These are phyloP conservation scores for Solanum pinnatisectum DNA, from an alignment of 257 asterid species.

Conservation along the genomic window DNA sequence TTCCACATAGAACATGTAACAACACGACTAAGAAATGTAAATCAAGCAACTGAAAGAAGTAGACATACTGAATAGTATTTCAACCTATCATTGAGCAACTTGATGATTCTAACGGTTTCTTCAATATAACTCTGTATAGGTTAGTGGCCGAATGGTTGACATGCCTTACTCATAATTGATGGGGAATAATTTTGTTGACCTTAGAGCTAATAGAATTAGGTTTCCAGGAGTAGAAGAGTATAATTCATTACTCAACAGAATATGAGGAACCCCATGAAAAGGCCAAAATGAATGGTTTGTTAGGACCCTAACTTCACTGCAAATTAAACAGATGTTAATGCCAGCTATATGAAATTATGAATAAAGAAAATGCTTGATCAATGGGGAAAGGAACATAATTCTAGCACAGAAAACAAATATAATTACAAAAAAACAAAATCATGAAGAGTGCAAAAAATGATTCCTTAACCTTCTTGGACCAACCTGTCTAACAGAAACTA, in stretches of 20 bases:
- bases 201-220: background rate
- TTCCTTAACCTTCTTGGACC: background rate
- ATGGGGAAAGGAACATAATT: background rate
- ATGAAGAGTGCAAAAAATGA: background rate
- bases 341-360: background rate
- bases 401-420: background rate
- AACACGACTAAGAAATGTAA: background rate
- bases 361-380: background rate
- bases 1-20: background rate
- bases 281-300: background rate
- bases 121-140: background rate
- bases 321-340: background rate
- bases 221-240: background rate
- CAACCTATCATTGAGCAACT: background rate
- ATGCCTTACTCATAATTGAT: background rate
- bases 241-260: background rate
- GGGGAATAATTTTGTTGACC: background rate
- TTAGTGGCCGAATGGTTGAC: background rate
- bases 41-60: background rate
- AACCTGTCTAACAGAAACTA: conserved; percentile 75
- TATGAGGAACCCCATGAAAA: background rate
- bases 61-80: background rate
- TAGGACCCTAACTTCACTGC: background rate
- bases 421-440: background rate
- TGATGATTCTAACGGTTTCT: background rate